These are phyloP conservation scores for Chimonanthus salicifolius DNA, from an alignment of 164 flowering plant species.

Conservation along the genomic window DNA sequence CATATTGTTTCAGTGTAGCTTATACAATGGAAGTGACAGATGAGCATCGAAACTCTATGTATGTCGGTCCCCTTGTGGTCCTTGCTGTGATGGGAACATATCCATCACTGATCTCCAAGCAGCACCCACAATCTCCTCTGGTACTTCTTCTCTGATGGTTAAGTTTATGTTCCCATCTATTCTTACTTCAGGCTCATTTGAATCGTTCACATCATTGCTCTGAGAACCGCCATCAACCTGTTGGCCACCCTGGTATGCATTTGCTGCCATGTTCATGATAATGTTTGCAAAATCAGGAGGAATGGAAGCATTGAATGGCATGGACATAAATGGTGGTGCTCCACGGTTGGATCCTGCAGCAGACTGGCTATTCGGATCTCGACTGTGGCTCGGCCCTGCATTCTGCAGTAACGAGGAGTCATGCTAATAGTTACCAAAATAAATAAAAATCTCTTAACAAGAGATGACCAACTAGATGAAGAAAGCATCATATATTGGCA, in stretches of 20 bases:
- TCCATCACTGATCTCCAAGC: slow-evolving; percentile 58
- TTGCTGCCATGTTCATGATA: slow-evolving; percentile 43
- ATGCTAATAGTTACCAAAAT: neutral
- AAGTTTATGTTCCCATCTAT: slow-evolving; percentile 46
- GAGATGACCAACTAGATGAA: neutral
- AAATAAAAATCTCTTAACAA: neutral
- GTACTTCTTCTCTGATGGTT: slow-evolving; percentile 46
- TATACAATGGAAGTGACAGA: neutral
- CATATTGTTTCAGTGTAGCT: neutral
- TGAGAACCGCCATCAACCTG: slow-evolving; percentile 24
- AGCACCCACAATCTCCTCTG: slow-evolving; percentile 56
- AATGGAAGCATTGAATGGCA: slow-evolving; percentile 36
- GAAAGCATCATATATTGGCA: neutral
- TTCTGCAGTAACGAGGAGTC: slow-evolving; percentile 22
- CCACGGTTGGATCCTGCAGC: slow-evolving; percentile 28
- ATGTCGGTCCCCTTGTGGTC: slow-evolving; percentile 27
- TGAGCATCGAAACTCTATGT: slow-evolving; percentile 36
- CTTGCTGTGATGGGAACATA: slow-evolving; percentile 55
- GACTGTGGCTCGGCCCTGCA: slow-evolving; percentile 23
- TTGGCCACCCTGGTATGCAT: slow-evolving; percentile 29
- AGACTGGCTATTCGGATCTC: slow-evolving; percentile 28
- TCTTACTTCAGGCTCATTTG: slow-evolving; percentile 43
- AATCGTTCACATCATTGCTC: slow-evolving; percentile 12
- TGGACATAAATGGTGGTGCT: slow-evolving; percentile 36
- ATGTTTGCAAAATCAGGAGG: slow-evolving; percentile 54